phyloP scores from a whole-genome alignment of 192 early-diverging fungal genomes.

The Tieghemiomyces parasiticus region DNA sequence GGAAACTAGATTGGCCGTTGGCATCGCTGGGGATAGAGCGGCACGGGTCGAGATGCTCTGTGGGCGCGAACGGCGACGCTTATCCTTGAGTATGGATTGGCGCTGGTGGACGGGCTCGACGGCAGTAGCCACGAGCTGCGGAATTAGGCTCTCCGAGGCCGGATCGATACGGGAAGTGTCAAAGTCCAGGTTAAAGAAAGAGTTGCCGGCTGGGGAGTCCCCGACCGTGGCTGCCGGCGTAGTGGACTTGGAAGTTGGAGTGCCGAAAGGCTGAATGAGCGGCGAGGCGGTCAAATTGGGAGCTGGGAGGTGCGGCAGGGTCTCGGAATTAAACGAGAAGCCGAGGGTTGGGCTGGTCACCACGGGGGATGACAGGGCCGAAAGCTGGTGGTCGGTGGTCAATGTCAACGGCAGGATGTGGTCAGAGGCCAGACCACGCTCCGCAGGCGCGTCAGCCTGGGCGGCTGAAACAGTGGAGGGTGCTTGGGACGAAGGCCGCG shows the following conservation, averaged over 20 bases:
- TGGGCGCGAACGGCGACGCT: background rate
- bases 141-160: background rate
- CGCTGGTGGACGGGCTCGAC: background rate
- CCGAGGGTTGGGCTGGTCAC: no score
- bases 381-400: no score
- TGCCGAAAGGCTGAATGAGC: background rate
- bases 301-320: background rate
- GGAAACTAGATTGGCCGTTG: background rate
- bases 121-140: background rate
- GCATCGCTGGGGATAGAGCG: no score
- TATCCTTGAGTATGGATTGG: constrained; percentile 2
- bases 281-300: background rate
- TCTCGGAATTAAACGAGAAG: no score
- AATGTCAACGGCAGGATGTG: no score
- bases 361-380: no score
- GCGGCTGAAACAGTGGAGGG: background rate
- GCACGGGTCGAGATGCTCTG: background rate
- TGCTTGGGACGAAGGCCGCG: background rate
- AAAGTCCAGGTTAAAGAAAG: background rate
- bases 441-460: background rate
- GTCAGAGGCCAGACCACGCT: no score
- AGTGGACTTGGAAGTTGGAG: background rate
- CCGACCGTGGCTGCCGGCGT: no score
- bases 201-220: background rate
- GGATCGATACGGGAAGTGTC: background rate